phyloP scores from a whole-genome alignment of 106 monocot species.

The Dendrobium catenatum region DNA sequence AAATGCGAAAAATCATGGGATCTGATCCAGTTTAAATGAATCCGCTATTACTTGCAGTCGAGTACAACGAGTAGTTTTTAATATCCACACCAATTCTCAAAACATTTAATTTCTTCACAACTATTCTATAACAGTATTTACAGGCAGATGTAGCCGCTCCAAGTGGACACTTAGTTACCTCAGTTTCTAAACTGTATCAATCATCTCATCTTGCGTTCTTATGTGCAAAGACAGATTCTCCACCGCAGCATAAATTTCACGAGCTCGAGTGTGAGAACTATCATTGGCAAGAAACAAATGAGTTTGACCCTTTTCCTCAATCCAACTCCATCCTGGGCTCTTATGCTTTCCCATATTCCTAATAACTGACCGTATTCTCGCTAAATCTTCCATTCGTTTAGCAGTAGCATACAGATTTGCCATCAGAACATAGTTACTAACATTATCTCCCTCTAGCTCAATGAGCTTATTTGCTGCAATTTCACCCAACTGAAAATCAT shows the following conservation, averaged over 20 bases:
- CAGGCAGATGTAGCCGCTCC: too few relatives aligned
- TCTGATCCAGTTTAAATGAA: too few relatives aligned
- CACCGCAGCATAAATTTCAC: slow-evolving; percentile 27
- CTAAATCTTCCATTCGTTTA: slow-evolving; percentile 24
- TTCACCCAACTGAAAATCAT: slow-evolving; percentile 33
- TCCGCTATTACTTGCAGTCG: too few relatives aligned
- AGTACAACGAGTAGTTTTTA: too few relatives aligned
- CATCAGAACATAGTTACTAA: slow-evolving; percentile 33
- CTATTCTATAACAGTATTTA: too few relatives aligned
- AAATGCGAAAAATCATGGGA: too few relatives aligned
- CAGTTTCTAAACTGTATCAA: neutral
- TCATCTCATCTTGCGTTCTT: slow-evolving; percentile 8
- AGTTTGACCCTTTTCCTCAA: slow-evolving; percentile 28
- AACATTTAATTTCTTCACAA: too few relatives aligned
- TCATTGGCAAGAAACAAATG: slow-evolving; percentile 49
- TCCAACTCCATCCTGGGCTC: slow-evolving; percentile 56
- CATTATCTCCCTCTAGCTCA: slow-evolving; percentile 33
- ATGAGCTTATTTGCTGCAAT: slow-evolving; percentile 31
- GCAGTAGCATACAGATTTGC: slow-evolving; percentile 43
- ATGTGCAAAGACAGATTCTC: slow-evolving; percentile 22
- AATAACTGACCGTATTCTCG: slow-evolving; percentile 21
- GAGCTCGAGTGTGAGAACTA: slow-evolving; percentile 22
- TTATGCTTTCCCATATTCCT: slow-evolving; percentile 30
- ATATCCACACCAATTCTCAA: too few relatives aligned
- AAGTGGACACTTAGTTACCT: too few relatives aligned